Percentiles rank a stretch among this genome's conserved stretches.
Evolutionary conservation across 2,329 filamentous ascomycete genomes (phyloP).

Genomic region (Neobulgaria alba): DNA sequence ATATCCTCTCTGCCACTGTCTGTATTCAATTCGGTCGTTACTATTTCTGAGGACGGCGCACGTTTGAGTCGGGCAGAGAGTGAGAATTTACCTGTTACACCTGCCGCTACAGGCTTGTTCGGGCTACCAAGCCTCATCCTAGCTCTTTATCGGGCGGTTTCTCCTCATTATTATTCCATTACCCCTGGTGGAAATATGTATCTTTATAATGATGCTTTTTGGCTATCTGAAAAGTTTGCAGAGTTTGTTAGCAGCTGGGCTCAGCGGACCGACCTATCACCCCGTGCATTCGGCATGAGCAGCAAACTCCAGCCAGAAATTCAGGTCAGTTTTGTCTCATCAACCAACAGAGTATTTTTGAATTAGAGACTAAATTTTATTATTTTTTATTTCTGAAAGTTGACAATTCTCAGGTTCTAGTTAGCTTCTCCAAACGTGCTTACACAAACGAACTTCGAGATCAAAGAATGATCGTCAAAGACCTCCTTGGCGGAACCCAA

Average conservation of each 20-base stretch:
- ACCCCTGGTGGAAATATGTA: slow-evolving; percentile 57
- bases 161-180: slow-evolving; percentile 62
- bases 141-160: slow-evolving; percentile 72
- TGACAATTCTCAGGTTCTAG: slow-evolving; percentile 49
- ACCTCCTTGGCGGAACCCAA: slow-evolving; percentile 52
- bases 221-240: slow-evolving; percentile 49
- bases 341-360: too few relatives aligned
- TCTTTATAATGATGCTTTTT: slow-evolving; percentile 61
- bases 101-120: slow-evolving; percentile 62
- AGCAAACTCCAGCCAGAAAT: slow-evolving; percentile 23
- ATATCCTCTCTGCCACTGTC: slow-evolving; percentile 81
- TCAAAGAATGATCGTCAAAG: slow-evolving; percentile 52
- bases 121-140: slow-evolving; percentile 62
- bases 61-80: slow-evolving; percentile 44
- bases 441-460: slow-evolving; percentile 53
- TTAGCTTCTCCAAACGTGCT: slow-evolving; percentile 51
- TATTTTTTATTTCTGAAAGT: slow-evolving; percentile 32
- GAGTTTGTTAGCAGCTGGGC: slow-evolving; percentile 45
- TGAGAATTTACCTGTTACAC: slow-evolving; percentile 47
- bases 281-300: slow-evolving; percentile 44
- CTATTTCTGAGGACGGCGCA: slow-evolving; percentile 52
- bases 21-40: slow-evolving; percentile 58
- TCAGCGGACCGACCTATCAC: slow-evolving; percentile 41
- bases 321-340: neutral
- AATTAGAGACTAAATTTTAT: neutral